A percentile compares a stretch with the other conserved stretches of the same genome.
Conservation (phyloP, 1,284 basidiomycete species). For the Anthracocystis walkeri region DNA sequence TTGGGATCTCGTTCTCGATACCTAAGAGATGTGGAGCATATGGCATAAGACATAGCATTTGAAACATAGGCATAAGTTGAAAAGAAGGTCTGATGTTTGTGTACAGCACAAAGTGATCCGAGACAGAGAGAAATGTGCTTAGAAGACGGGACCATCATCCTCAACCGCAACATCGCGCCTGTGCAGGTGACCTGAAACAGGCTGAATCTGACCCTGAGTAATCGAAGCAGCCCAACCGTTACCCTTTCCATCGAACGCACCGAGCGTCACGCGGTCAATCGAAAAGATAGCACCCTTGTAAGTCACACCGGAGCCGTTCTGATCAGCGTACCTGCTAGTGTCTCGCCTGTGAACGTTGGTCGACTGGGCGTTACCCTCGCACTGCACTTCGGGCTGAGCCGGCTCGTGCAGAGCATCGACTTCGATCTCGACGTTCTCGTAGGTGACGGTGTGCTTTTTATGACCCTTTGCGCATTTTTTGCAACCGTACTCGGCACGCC, state of each 20-base stretch:
- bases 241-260: slow-evolving; percentile 19
- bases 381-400: slow-evolving; percentile 11
- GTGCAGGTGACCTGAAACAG: background rate
- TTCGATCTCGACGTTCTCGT: slow-evolving; percentile 48
- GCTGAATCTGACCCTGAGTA: background rate
- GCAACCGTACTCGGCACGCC: slow-evolving; percentile 42
- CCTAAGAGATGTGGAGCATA: slow-evolving; percentile 6
- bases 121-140: background rate
- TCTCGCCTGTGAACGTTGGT: slow-evolving; percentile 30
- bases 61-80: background rate
- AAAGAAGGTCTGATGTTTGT: background rate
- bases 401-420: slow-evolving; percentile 18
- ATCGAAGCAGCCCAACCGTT: background rate
- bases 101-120: background rate
- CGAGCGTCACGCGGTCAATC: slow-evolving; percentile 34
- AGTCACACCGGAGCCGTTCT: slow-evolving; percentile 21
- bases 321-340: slow-evolving; percentile 22
- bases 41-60: background rate
- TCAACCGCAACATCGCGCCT: slow-evolving; percentile 14
- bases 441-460: slow-evolving; percentile 27
- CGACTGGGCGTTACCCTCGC: slow-evolving; percentile 21
- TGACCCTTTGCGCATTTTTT: slow-evolving; percentile 23
- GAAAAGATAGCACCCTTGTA: slow-evolving; percentile 26
- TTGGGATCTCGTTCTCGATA: slow-evolving; percentile 27
- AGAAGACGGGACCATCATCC: slow-evolving; percentile 23